phyloP scores from a whole-genome alignment of 148 eudicot genomes.

The Gaultheria prostrata region DNA sequence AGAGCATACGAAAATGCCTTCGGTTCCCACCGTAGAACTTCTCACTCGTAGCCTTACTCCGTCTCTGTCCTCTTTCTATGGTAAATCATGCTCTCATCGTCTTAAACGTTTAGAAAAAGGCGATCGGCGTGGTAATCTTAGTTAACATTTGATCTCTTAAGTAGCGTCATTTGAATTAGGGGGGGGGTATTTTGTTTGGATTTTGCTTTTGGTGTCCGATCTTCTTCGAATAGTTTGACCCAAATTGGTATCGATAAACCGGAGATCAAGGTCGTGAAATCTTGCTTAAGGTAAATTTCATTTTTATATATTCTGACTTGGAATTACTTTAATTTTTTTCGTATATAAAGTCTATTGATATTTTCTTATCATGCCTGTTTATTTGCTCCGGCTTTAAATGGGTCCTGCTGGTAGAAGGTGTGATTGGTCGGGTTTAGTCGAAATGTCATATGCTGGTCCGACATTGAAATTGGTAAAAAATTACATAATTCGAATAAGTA shows the following conservation, averaged over 20 bases:
- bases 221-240: neutral
- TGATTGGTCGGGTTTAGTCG: neutral
- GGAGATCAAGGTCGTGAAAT: slow-evolving; percentile 9
- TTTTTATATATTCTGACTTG: neutral
- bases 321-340: neutral
- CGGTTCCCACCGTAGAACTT: slow-evolving; percentile 50
- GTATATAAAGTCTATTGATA: neutral
- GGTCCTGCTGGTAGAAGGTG: neutral
- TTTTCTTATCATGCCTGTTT: neutral
- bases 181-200: neutral
- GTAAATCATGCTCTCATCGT: slow-evolving; percentile 63
- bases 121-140: slow-evolving; percentile 95
- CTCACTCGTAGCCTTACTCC: slow-evolving; percentile 42
- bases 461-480: neutral
- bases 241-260: neutral
- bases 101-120: slow-evolving; percentile 73
- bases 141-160: slow-evolving; percentile 44
- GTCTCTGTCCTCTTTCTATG: slow-evolving; percentile 40
- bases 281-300: slow-evolving; percentile 2
- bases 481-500: neutral
- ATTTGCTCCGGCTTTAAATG: neutral
- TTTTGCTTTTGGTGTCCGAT: neutral
- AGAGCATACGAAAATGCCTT: slow-evolving; percentile 89
- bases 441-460: neutral
- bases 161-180: neutral